Evolutionary conservation across 1,284 basidiomycete genomes (phyloP), one percentile per base, ranked within the genome.

Genomic region (Ustilago xerochloae): DNA sequence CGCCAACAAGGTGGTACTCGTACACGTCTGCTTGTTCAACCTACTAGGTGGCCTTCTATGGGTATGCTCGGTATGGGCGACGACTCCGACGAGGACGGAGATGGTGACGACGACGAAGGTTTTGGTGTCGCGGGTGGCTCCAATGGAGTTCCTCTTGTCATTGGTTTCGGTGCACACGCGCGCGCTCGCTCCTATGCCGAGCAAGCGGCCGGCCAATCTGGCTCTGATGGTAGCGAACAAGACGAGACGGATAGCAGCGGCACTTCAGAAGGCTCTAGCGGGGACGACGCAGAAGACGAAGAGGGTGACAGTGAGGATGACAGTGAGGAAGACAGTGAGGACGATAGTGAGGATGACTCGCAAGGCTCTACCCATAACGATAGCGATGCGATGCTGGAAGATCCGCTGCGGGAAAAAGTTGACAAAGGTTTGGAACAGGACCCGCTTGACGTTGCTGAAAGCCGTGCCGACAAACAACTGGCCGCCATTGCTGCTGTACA

Each of bases 291-390:
- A 16, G 39, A 39, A 12, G 38, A 12, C 9, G 38, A 16, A 15
- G 45, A 47, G 5, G 43, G n/a, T 29, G 43, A 28, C 6, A 41
- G 24, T 26, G 13, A 26, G 10, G 43, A 46, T 13, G 24, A 46
- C 24, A 30, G 22, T 2, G 49, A 64, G 4, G 35, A 41, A 12
- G 43, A 64, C 2, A 49, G 47, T 30, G 54, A 36, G 15, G 36
- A 58, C 20, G 45, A 24, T n/a, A 26, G 39, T 15, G 30, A 10
- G 9, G 36, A 59, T 15, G 56, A 46, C 24, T 46, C 26, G 24
- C 38, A 41, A 22, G 22, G 38, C n/a, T n/a, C n/a, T n/a, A n/a
- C n/a, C n/a, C n/a, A n/a, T 22, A 4, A 18, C 6, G 6, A n/a
- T 41, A 20, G 22, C 38, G 18, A 20, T 13, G 6, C 38, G n/a